Evolutionary conservation across 148 eudicot genomes (phyloP).

Genomic region (Rhododendron mucronatum): DNA sequence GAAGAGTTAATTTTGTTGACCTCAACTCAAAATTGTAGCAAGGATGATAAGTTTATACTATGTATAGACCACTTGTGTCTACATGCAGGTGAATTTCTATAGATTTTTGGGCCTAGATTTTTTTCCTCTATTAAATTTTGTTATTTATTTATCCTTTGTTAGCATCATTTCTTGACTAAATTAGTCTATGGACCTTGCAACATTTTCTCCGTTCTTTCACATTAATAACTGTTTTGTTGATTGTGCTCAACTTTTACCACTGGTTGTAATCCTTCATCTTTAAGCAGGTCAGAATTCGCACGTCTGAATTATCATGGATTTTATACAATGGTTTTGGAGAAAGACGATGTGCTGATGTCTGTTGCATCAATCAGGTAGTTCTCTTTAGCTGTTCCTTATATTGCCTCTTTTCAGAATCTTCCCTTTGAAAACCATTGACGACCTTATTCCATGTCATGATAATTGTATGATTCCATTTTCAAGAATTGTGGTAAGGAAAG

Average conservation of each 20-base stretch:
- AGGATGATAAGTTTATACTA: not conserved
- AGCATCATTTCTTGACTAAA: not conserved
- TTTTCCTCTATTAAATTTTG: not conserved
- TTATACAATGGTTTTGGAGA: slow-evolving; percentile 79
- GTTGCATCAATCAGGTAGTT: slow-evolving; percentile 79
- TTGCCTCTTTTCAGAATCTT: not conserved
- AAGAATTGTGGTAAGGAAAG: not conserved
- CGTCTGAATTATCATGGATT: slow-evolving; percentile 86
- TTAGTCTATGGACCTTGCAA: not conserved
- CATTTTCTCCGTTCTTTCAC: not conserved
- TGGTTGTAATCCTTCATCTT: not conserved
- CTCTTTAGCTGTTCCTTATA: not conserved
- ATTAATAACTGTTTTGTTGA: not conserved
- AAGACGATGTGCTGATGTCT: slow-evolving; percentile 63
- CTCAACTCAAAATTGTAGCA: not conserved
- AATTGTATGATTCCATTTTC: not conserved
- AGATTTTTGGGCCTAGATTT: not conserved
- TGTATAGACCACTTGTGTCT: not conserved
- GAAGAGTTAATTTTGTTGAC: not conserved
- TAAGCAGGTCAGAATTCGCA: slow-evolving; percentile 68
- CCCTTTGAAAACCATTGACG: not conserved
- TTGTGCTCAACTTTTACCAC: not conserved
- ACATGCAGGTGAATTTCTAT: not conserved
- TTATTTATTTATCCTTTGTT: not conserved
- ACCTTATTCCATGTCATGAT: not conserved